Evolutionary conservation across 2,329 filamentous ascomycete species (phyloP).

Genomic region (Didymellaceae sp.): DNA sequence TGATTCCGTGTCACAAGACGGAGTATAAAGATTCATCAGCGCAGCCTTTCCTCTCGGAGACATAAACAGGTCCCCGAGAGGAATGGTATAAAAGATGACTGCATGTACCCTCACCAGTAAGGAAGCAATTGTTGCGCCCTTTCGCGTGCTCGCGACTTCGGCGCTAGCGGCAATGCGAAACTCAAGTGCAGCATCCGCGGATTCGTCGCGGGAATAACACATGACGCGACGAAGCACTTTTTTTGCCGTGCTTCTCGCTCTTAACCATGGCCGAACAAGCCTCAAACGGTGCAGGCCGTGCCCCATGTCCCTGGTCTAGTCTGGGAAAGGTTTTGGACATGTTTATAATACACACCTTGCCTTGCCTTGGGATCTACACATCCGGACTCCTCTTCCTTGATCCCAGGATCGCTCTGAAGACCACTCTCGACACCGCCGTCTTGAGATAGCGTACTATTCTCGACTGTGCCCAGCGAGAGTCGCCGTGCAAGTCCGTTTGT

Average conservation of each 20-base stretch:
- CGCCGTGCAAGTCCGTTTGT: too few relatives aligned
- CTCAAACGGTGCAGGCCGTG: slow-evolving; percentile 16
- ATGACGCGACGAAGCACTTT: slow-evolving; percentile 5
- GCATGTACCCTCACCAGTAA: neutral
- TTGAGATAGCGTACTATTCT: too few relatives aligned
- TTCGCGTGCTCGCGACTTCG: neutral
- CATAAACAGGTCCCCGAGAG: slow-evolving; percentile 9
- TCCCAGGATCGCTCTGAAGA: too few relatives aligned
- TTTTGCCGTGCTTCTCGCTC: slow-evolving; percentile 16
- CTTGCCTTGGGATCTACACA: neutral
- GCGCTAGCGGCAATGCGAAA: slow-evolving; percentile 13
- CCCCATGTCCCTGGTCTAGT: slow-evolving; percentile 1
- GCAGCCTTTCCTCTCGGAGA: slow-evolving; percentile 5
- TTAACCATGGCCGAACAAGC: slow-evolving; percentile 16
- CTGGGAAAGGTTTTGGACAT: neutral
- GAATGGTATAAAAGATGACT: slow-evolving; percentile 1
- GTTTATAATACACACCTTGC: neutral
- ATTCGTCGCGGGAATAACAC: slow-evolving; percentile 5
- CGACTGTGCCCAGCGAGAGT: too few relatives aligned
- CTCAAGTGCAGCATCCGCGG: slow-evolving; percentile 4
- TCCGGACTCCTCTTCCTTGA: neutral
- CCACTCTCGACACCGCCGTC: too few relatives aligned
- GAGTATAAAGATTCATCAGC: neutral
- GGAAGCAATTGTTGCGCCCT: neutral
- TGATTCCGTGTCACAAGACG: neutral